Evolutionary conservation across 208 protist genomes (phyloP).

Genomic region (Leishmania aethiopica): DNA sequence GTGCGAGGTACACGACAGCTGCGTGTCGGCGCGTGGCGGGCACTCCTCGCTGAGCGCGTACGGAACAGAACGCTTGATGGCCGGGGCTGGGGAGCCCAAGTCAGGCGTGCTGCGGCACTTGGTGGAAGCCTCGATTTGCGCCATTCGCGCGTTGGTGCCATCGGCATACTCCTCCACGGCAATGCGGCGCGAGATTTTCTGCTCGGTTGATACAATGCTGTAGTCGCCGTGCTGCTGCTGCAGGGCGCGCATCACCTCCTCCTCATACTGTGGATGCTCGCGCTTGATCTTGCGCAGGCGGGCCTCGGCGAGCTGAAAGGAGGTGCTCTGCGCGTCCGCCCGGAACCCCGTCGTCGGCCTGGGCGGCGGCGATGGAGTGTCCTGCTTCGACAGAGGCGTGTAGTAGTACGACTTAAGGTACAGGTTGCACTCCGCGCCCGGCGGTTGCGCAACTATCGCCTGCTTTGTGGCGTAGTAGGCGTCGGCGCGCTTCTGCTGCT

Average conservation of each 20-base stretch:
- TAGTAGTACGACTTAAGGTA: constrained; percentile 59
- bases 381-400: constrained; percentile 37
- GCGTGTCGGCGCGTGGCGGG: constrained; percentile 44
- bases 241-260: constrained; percentile 33
- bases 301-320: constrained; percentile 57
- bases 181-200: constrained; percentile 48
- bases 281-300: constrained; percentile 48
- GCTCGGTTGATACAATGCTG: constrained; percentile 52
- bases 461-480: constrained; percentile 35
- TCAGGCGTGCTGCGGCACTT: constrained; percentile 34
- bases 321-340: constrained; percentile 31
- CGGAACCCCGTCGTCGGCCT: constrained; percentile 15
- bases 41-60: constrained; percentile 56
- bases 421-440: constrained; percentile 39
- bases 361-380: constrained; percentile 1
- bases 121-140: constrained; percentile 32
- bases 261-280: constrained; percentile 35
- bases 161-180: constrained; percentile 53
- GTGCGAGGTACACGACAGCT: constrained; percentile 18
- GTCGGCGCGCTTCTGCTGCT: constrained; percentile 28
- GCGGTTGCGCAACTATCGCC: constrained; percentile 29
- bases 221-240: constrained; percentile 41
- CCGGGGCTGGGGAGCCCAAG: constrained; percentile 35
- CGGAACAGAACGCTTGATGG: constrained; percentile 43
- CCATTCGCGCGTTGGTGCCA: constrained; percentile 38